These are phyloP conservation scores for Orbilia brochopaga DNA, from an alignment of 2,329 filamentous ascomycete genomes.

Conservation along the genomic window DNA sequence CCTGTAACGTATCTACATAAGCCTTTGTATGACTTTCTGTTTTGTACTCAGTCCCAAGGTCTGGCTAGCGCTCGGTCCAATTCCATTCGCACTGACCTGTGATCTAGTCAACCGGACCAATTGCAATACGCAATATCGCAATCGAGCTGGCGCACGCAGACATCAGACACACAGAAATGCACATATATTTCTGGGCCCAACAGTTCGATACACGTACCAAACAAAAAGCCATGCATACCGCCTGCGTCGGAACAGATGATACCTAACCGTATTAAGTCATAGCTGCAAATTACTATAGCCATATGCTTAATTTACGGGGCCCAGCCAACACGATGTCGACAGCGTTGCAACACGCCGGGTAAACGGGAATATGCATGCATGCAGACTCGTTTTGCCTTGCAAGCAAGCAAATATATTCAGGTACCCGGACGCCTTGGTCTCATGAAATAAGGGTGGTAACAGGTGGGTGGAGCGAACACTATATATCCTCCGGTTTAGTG, in stretches of 20 bases:
- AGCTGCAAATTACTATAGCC: conserved; percentile 6
- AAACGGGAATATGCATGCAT: conserved; percentile 36
- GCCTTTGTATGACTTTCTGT: too few species aligned
- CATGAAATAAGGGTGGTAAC: background rate
- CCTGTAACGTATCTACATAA: too few species aligned
- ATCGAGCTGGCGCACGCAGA: too few species aligned
- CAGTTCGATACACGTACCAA: background rate
- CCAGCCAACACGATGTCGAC: conserved; percentile 5
- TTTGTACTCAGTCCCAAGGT: too few species aligned
- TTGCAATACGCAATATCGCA: too few species aligned
- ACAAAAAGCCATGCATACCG: background rate
- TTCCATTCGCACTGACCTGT: too few species aligned
- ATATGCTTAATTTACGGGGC: conserved; percentile 5
- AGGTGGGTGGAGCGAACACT: background rate
- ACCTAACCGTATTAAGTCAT: conserved; percentile 5
- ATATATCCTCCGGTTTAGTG: background rate
- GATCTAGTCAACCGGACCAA: too few species aligned
- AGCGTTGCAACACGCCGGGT: conserved; percentile 37
- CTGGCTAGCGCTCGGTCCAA: too few species aligned
- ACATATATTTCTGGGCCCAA: background rate
- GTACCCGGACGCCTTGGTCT: conserved; percentile 17
- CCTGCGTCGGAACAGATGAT: background rate
- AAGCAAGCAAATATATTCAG: conserved; percentile 3
- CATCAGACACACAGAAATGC: background rate
- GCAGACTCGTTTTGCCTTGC: conserved; percentile 1